Percentiles rank a stretch among this genome's conserved stretches.
Evolutionary conservation across 371 early-diverging fungal genomes (phyloP).

Genomic region (Vairimorpha ceranae): DNA sequence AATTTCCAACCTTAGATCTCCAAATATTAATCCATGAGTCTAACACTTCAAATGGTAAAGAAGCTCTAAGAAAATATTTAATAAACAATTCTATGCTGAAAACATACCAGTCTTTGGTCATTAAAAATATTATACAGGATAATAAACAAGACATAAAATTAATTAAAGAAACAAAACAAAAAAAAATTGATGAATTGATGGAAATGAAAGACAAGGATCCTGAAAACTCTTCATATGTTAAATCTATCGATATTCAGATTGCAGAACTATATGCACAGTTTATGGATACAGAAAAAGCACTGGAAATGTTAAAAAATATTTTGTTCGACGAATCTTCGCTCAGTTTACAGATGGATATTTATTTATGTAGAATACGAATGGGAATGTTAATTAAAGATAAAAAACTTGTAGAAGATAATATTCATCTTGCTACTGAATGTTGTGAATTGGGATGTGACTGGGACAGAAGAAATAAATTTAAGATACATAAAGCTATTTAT

Average conservation of each 20-base stretch:
- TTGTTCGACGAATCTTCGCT: slow-evolving; percentile 19
- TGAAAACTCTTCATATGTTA: slow-evolving; percentile 33
- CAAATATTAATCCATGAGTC: not conserved
- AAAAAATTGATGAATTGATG: slow-evolving; percentile 21
- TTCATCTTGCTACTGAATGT: slow-evolving; percentile 64
- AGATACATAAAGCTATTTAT: slow-evolving; percentile 89
- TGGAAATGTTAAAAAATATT: slow-evolving; percentile 14
- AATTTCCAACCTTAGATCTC: slow-evolving; percentile 21
- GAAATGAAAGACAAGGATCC: slow-evolving; percentile 19
- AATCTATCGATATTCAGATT: slow-evolving; percentile 31
- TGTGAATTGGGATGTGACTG: slow-evolving; percentile 96
- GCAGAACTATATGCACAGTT: slow-evolving; percentile 35
- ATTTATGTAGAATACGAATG: slow-evolving; percentile 54
- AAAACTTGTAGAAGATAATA: slow-evolving; percentile 12
- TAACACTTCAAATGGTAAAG: not conserved
- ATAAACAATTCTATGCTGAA: slow-evolving; percentile 15
- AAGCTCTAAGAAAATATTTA: slow-evolving; percentile 28
- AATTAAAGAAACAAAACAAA: slow-evolving; percentile 8
- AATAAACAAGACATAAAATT: slow-evolving; percentile 9
- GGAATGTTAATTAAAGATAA: slow-evolving; percentile 44
- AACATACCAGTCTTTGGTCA: slow-evolving; percentile 17
- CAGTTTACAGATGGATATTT: slow-evolving; percentile 49
- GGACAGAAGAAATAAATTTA: slow-evolving; percentile 95
- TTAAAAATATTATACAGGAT: slow-evolving; percentile 17
- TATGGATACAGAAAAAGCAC: slow-evolving; percentile 38